Evolutionary conservation across 1,139 yeast genomes (phyloP).

Genomic region (Yamadazyma dushanensis): DNA sequence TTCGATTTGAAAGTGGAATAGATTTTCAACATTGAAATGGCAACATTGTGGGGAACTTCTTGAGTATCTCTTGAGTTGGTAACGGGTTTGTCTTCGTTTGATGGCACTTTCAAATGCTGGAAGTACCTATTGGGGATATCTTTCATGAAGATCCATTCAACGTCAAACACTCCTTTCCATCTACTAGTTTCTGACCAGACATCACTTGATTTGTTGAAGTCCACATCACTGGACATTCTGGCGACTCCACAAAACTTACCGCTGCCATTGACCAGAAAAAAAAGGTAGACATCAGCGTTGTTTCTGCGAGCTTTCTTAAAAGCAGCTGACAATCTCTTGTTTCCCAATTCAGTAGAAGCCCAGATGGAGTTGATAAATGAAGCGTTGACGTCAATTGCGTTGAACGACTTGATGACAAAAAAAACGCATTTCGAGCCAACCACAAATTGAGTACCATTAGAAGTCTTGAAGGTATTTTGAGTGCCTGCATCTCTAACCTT

Average conservation of each 20-base stretch:
- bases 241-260: slow-evolving; percentile 67
- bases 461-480: slow-evolving; percentile 19
- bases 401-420: slow-evolving; percentile 58
- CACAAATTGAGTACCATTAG: slow-evolving; percentile 21
- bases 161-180: slow-evolving; percentile 54
- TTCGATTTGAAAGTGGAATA: slow-evolving; percentile 30
- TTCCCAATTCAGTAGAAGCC: slow-evolving; percentile 62
- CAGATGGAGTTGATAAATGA: slow-evolving; percentile 52
- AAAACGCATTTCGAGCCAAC: slow-evolving; percentile 25
- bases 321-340: slow-evolving; percentile 45
- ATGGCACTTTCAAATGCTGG: slow-evolving; percentile 42
- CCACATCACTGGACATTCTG: slow-evolving; percentile 47
- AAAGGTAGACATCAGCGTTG: slow-evolving; percentile 35
- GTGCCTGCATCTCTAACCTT: too few relatives aligned
- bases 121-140: slow-evolving; percentile 51
- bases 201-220: slow-evolving; percentile 34
- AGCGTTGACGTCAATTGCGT: slow-evolving; percentile 47
- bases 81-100: slow-evolving; percentile 52
- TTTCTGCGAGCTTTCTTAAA: slow-evolving; percentile 8
- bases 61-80: slow-evolving; percentile 65
- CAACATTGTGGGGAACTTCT: slow-evolving; percentile 46
- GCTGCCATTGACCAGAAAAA: slow-evolving; percentile 60
- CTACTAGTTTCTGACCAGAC: slow-evolving; percentile 51
- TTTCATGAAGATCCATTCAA: slow-evolving; percentile 52
- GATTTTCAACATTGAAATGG: slow-evolving; percentile 48